phyloP scores from a whole-genome alignment of 2,329 filamentous ascomycete genomes.

The Clarireedia hainanense region DNA sequence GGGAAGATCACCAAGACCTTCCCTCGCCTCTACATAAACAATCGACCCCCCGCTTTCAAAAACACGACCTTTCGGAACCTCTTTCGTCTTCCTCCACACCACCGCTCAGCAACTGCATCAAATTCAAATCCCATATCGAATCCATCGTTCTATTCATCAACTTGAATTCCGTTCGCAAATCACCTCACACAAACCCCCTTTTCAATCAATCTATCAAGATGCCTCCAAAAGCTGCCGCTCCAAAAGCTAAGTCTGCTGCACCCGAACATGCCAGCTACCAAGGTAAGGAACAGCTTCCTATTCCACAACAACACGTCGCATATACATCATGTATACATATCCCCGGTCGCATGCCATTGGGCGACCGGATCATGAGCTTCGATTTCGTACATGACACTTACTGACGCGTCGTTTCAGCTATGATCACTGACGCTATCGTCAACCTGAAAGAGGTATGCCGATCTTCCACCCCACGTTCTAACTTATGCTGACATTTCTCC shows the following conservation, averaged over 20 bases:
- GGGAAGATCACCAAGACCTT: constrained; percentile 5
- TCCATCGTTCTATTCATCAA: background rate
- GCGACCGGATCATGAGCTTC: constrained; percentile 37
- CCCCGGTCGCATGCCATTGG: constrained; percentile 44
- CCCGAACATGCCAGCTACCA: constrained; percentile 55
- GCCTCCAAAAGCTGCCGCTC: constrained; percentile 56
- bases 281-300: constrained; percentile 47
- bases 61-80: constrained; percentile 2
- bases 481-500: constrained; percentile 12
- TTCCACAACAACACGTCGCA: constrained; percentile 38
- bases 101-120: background rate
- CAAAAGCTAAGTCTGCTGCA: constrained; percentile 49
- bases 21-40: constrained; percentile 7
- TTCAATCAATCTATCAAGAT: constrained; percentile 35
- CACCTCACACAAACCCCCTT: background rate
- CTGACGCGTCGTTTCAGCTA: constrained; percentile 25
- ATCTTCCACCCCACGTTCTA: background rate
- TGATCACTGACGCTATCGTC: constrained; percentile 29
- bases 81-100: background rate
- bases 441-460: constrained; percentile 28
- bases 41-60: constrained; percentile 1
- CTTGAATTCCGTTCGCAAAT: constrained; percentile 4
- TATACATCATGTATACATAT: constrained; percentile 28
- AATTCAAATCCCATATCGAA: background rate
- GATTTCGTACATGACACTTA: constrained; percentile 9